These are phyloP conservation scores for Saprolegnia diclina DNA, from an alignment of 352 stramenopile genomes.

Conservation along the genomic window DNA sequence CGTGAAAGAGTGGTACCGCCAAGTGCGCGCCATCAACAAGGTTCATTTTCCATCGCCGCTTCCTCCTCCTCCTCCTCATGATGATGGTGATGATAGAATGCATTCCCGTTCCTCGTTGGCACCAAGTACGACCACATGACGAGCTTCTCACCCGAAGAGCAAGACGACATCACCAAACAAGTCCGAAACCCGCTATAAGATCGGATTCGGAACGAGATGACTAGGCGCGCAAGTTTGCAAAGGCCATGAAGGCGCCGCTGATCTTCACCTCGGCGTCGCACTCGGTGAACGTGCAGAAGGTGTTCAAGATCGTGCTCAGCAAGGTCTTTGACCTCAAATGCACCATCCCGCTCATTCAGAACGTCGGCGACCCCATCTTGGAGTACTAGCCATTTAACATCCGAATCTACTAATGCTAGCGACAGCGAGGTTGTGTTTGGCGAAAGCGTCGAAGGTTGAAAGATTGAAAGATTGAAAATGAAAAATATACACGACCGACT, in stretches of 20 bases:
- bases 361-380: constrained; percentile 88
- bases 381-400: constrained; percentile 59
- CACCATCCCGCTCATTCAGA: constrained; percentile 89
- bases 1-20: constrained; percentile 91
- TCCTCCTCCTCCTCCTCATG: too few species aligned
- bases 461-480: neutral
- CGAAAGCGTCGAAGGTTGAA: too few species aligned
- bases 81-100: constrained; percentile 44
- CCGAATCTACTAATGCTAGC: neutral
- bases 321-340: constrained; percentile 93
- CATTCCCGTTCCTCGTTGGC: constrained; percentile 90
- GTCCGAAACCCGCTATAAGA: constrained; percentile 29
- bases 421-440: too few species aligned
- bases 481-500: constrained; percentile 6
- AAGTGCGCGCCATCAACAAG: constrained; percentile 89
- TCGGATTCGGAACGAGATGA: neutral
- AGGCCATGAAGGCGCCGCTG: constrained; percentile 92
- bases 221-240: constrained; percentile 90
- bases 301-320: constrained; percentile 92
- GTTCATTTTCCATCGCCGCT: too few species aligned
- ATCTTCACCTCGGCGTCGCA: constrained; percentile 92
- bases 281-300: constrained; percentile 95
- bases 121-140: constrained; percentile 95
- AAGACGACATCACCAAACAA: constrained; percentile 92
- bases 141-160: constrained; percentile 85